Base-by-base conservation (phyloP, 148 eudicot genomes). In the Nepenthes mirabilis region DNA sequence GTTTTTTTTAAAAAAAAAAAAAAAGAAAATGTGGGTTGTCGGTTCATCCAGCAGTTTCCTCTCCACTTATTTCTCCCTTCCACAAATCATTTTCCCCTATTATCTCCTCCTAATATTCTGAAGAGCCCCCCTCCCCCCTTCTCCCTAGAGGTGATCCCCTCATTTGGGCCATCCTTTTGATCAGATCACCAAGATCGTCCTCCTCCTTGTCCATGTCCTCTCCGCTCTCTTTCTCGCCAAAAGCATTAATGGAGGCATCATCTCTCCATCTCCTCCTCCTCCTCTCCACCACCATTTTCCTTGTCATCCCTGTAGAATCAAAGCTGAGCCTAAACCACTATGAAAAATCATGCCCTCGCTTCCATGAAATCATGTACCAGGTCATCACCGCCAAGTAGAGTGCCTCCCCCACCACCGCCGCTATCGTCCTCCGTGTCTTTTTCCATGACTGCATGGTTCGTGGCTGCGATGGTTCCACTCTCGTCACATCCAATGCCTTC, bases 391-490 rank as follows among this genome's bases (percentile, higher is more conserved):
- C 57, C 43, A 83, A 83, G 65, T 85, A 83, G 55, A 58, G 63
- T 7, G 51, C 73, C 1, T 14, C 68, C 7, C 85, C 88, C 0
- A 73, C 82, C 37, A 80, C 88, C 5, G 83, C 88, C 0, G 81
- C 83, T 0, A 85, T 75, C 2, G 57, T 71, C 36, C 58, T 83
- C 45, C 77, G 82, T 33, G 70, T 75, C 36, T 84, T 81, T 65
- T 84, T 84, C 72, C 90, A 84, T 49, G 90, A 84, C 52, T 83
- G 86, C 69, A 65, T 84, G 70, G 83, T 78, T 2, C 79, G 62
- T 5, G 90, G 90, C 2, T 84, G 86, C 23, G 85, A 84, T 43
- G 83, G 59, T 1, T 84, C 90, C 3, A 71, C 84, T 34, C 67
- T 81, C 1, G 66, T 71, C 3, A 34, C 87, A 34, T 84, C 91